Evolutionary conservation across 2,329 filamentous ascomycete species (phyloP).

Genomic region (Ramularia collo-cygni): DNA sequence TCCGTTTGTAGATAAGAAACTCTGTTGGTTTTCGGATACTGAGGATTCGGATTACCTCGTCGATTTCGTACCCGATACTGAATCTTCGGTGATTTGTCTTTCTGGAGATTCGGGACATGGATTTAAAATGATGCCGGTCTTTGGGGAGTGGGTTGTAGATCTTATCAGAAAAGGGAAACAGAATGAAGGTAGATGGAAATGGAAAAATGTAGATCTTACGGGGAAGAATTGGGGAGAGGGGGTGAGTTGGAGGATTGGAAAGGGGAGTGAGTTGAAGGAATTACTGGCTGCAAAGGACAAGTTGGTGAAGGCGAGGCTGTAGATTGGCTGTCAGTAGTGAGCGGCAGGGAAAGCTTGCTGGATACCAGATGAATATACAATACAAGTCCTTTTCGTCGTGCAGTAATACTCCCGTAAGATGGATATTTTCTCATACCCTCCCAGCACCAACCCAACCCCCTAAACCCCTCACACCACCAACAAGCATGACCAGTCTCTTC

Average conservation of each 20-base stretch:
- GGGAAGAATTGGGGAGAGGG: constrained; percentile 37
- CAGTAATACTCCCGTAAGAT: no score
- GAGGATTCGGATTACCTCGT: constrained; percentile 54
- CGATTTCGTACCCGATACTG: constrained; percentile 49
- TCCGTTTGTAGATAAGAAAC: constrained; percentile 48
- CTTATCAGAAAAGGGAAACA: constrained; percentile 43
- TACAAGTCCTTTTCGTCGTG: no score
- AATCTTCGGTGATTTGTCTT: constrained; percentile 43
- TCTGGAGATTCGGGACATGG: constrained; percentile 56
- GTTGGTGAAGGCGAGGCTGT: constrained; percentile 18
- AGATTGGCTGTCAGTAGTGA: no score
- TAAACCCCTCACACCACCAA: constrained; percentile 83
- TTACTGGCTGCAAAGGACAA: constrained; percentile 18
- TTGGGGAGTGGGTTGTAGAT: constrained; percentile 49
- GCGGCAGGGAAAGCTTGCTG: no score
- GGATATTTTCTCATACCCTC: constrained; percentile 23
- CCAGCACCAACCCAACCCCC: constrained; percentile 42
- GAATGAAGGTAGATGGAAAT: constrained; percentile 43
- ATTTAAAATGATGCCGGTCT: constrained; percentile 56
- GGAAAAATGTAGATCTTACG: constrained; percentile 38
- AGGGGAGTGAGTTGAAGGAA: constrained; percentile 20
- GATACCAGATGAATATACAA: no score
- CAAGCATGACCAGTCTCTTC: constrained; percentile 66
- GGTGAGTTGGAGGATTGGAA: constrained; percentile 44
- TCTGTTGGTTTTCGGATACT: constrained; percentile 62